These are phyloP conservation scores for Apophysomyces ossiformis DNA, from an alignment of 371 early-diverging fungal genomes.

Conservation along the genomic window DNA sequence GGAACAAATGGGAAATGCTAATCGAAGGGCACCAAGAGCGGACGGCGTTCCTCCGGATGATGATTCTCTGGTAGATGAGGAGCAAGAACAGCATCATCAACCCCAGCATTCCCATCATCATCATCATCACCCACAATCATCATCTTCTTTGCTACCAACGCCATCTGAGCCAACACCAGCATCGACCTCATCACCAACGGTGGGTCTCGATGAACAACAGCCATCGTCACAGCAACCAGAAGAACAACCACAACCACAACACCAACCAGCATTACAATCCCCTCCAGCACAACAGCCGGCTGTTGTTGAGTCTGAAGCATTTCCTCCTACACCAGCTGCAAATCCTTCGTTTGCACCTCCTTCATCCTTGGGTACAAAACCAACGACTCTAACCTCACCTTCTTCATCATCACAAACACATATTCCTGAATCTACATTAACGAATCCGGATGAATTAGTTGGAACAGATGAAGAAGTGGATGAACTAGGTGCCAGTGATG, in stretches of 20 bases:
- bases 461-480: conserved; percentile 29
- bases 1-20: conserved; percentile 48
- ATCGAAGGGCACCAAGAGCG: conserved; percentile 31
- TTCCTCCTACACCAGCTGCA: not conserved
- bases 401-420: not conserved
- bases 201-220: too few relatives aligned
- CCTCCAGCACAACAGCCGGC: not conserved
- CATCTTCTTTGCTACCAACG: not conserved
- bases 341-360: not conserved
- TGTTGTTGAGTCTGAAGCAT: not conserved
- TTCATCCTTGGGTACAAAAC: not conserved
- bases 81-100: conserved; percentile 10
- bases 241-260: not conserved
- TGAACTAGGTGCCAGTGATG: conserved; percentile 28
- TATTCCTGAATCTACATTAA: not conserved
- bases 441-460: conserved; percentile 5
- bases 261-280: too few relatives aligned
- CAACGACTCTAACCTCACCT: not conserved
- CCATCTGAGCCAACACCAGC: not conserved
- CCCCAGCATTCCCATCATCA: too few relatives aligned
- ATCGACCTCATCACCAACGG: not conserved
- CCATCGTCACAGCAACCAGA: conserved; percentile 6
- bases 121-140: conserved; percentile 3
- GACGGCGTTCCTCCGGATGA: conserved; percentile 11
- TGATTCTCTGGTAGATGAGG: conserved; percentile 10